Percentiles rank a stretch among this genome's conserved stretches.
Conservation (phyloP, 257 asterid species). For the Solanum pimpinellifolium region DNA sequence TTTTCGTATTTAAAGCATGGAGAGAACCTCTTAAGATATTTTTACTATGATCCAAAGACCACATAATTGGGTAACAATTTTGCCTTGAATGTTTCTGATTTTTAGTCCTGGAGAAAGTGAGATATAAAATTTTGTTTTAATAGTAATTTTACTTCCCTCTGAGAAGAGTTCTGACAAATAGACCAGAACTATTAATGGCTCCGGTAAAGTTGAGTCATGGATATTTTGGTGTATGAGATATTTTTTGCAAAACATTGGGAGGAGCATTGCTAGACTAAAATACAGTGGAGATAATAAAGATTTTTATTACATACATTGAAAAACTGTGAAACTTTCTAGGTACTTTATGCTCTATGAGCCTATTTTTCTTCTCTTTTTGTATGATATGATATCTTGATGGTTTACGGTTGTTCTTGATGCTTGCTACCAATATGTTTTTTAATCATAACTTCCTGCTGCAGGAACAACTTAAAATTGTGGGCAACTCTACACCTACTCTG, state of each 20-base stretch:
- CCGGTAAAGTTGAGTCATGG: neutral
- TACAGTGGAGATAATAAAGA: neutral
- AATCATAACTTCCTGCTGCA: neutral
- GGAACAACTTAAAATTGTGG: conserved; percentile 1
- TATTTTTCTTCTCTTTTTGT: neutral
- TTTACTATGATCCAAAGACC: neutral
- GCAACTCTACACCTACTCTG: neutral
- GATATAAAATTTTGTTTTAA: neutral
- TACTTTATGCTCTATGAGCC: neutral
- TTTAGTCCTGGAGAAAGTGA: neutral
- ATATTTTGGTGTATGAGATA: neutral
- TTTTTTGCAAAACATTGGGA: neutral
- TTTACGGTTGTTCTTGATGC: neutral
- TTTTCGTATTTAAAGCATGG: neutral
- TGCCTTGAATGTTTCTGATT: neutral
- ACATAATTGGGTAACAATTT: neutral
- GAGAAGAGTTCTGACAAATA: neutral
- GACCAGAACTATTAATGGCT: neutral
- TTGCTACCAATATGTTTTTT: neutral
- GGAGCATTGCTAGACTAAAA: neutral
- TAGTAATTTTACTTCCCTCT: neutral
- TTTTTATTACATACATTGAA: neutral
- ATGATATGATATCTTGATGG: neutral
- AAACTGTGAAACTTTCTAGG: neutral
- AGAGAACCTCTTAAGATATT: neutral